Evolutionary conservation across 1,284 basidiomycete species (phyloP).

Genomic region (Rhodotorula glutinis): DNA sequence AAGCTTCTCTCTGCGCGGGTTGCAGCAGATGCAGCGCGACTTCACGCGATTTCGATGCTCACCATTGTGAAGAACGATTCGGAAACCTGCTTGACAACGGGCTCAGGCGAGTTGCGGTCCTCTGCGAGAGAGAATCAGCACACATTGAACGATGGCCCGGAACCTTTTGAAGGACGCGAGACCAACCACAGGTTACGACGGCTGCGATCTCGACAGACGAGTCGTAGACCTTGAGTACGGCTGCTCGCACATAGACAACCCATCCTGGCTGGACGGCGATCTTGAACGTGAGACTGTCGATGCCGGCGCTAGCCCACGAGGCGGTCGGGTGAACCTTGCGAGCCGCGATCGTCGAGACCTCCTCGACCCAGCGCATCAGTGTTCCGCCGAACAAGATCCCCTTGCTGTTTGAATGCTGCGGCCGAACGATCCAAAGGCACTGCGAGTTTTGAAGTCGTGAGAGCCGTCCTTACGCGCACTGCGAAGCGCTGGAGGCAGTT

Average conservation of each 20-base stretch:
- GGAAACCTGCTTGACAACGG: slow-evolving; percentile 22
- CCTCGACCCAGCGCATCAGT: slow-evolving; percentile 39
- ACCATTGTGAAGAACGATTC: slow-evolving; percentile 38
- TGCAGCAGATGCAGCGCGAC: too few species aligned
- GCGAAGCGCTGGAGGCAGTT: too few species aligned
- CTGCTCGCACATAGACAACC: slow-evolving; percentile 30
- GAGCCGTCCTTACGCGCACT: not conserved
- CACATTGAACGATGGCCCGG: too few species aligned
- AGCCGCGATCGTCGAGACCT: slow-evolving; percentile 29
- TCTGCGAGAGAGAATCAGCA: too few species aligned
- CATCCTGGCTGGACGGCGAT: slow-evolving; percentile 29
- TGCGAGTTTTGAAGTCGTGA: not conserved
- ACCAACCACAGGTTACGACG: slow-evolving; percentile 32
- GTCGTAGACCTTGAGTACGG: slow-evolving; percentile 35
- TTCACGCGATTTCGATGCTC: not conserved
- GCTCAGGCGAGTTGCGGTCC: slow-evolving; percentile 29
- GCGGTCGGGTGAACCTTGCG: slow-evolving; percentile 21
- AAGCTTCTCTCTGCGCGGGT: too few species aligned
- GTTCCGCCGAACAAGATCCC: slow-evolving; percentile 40
- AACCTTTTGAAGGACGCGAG: too few species aligned
- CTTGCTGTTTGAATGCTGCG: slow-evolving; percentile 40
- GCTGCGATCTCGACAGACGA: slow-evolving; percentile 35
- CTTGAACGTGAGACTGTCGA: slow-evolving; percentile 39
- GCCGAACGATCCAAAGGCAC: slow-evolving; percentile 40
- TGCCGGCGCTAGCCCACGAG: slow-evolving; percentile 32